Percentiles rank a stretch among this genome's conserved stretches.
phyloP scores from a whole-genome alignment of 805 yeast species.

The Starmerella kuoi region DNA sequence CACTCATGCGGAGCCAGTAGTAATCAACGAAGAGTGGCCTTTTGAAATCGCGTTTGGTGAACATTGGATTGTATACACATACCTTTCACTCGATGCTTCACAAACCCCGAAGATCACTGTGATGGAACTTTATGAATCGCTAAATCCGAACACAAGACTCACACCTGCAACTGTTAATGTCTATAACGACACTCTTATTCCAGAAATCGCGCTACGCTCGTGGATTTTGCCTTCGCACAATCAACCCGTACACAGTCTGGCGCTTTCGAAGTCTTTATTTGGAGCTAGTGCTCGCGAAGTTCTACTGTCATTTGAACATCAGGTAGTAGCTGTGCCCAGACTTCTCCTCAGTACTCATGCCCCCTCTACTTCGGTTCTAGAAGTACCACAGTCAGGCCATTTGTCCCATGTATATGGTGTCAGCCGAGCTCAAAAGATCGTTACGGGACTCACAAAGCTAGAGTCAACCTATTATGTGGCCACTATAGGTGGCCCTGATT shows the following conservation, averaged over 20 bases:
- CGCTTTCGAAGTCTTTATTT: constrained; percentile 45
- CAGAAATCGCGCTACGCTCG: constrained; percentile 42
- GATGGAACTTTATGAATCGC: constrained; percentile 67
- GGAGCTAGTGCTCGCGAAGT: constrained; percentile 62
- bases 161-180: constrained; percentile 26
- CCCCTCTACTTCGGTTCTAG: constrained; percentile 42
- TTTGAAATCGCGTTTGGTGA: constrained; percentile 59
- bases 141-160: constrained; percentile 38
- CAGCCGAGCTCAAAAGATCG: constrained; percentile 28
- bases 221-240: constrained; percentile 44
- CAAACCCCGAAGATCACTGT: constrained; percentile 51
- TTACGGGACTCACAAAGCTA: constrained; percentile 48
- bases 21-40: constrained; percentile 33
- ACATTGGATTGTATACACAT: constrained; percentile 67
- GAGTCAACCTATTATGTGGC: constrained; percentile 68
- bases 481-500: constrained; percentile 53
- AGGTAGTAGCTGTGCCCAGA: constrained; percentile 60
- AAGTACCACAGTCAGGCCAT: constrained; percentile 47
- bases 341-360: constrained; percentile 56
- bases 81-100: constrained; percentile 38
- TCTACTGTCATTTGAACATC: constrained; percentile 45
- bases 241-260: constrained; percentile 37
- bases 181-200: constrained; percentile 32
- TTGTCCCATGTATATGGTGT: constrained; percentile 43
- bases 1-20: constrained; percentile 33